A percentile compares a stretch with the other conserved stretches of the same genome.
Evolutionary conservation across 208 protist species (phyloP).

Genomic region (Trypanosoma cruzi): DNA sequence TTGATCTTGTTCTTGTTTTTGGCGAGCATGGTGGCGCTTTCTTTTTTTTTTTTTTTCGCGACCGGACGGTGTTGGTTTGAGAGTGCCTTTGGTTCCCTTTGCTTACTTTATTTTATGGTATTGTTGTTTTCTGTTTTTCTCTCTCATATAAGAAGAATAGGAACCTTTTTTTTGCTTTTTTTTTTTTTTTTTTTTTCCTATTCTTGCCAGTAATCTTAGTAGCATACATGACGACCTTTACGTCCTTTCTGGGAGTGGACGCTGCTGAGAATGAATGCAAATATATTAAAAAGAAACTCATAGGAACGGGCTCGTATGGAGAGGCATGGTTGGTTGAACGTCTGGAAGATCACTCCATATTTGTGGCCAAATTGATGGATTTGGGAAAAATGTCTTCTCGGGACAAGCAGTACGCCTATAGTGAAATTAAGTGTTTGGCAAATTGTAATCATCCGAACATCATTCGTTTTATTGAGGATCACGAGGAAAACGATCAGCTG

Average conservation of each 20-base stretch:
- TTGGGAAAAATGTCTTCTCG: conserved; percentile 84
- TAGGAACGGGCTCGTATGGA: conserved; percentile 86
- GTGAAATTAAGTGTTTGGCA: conserved; percentile 87
- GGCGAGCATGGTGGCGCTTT: too few relatives aligned
- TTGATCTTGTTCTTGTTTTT: too few relatives aligned
- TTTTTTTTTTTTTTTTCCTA: not conserved
- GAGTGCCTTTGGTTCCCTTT: too few relatives aligned
- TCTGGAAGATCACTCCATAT: conserved; percentile 55
- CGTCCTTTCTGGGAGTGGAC: conserved; percentile 45
- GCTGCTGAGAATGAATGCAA: conserved; percentile 48
- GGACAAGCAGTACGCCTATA: conserved; percentile 82
- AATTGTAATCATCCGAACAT: conserved; percentile 87
- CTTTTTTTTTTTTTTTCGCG: too few relatives aligned
- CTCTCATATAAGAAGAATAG: too few relatives aligned
- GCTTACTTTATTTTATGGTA: too few relatives aligned
- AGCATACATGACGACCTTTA: conserved; percentile 27
- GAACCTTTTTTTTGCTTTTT: conserved; percentile 1
- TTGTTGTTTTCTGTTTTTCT: too few relatives aligned
- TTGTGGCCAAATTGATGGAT: conserved; percentile 86
- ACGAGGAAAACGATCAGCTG: conserved; percentile 77
- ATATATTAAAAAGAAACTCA: conserved; percentile 81
- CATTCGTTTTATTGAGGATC: conserved; percentile 86
- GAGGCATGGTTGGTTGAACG: conserved; percentile 85
- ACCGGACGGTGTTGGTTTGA: too few relatives aligned
- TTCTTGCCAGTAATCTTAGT: not conserved